Evolutionary conservation across 768 basidiomycete species (phyloP), one percentile per base, ranked within the genome.

Genomic region (Rhizopogon vinicolor): DNA sequence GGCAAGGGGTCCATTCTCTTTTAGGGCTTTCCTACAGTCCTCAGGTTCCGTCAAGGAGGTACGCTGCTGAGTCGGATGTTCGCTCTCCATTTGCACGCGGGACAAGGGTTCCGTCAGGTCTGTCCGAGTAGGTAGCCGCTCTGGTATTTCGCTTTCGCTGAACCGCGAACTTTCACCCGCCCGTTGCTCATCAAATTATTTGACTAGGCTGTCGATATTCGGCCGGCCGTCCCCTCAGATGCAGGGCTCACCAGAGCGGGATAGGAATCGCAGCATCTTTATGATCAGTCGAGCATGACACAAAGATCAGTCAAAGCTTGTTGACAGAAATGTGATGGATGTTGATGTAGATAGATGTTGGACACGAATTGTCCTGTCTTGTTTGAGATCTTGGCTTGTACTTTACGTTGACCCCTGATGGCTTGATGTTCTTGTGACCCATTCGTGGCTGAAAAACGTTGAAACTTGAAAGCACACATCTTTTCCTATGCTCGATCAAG

Each of bases 61-160:
- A 59, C 41, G 41, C 52, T 28, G 53, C 48, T 1, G 64, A 66
- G 43, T 19, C 39, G 0, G 68, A 69, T 35, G 68, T 68, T 43
- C 68, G 68, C 44, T 69, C 68, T 42, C 69, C 68, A 14, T 60
- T 69, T 39, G 44, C 37, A 42, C 63, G 45, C 40, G 64, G 68
- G 12, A 57, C 61, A 3, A 58, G 62, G 54, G 8, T 71, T 31
- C 68, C 68, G 37, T 52, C 56, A 28, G 56, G 51, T 22, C 42
- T 46, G 8, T 28, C 52, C 48, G 60, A 58, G 68, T 69, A 55
- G 63, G 68, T 66, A 35, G 25, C 25, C 40, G 40, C 53, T 9
- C 19, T 19, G n/a, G 31, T 9, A 35, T 44, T 12, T 46, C 46
- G 2, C 12, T 29, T 35, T 4, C 29, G 42, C 29, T 44, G 22